phyloP scores from a whole-genome alignment of 176 grass and related monocot species.

The Aegilops speltoides region DNA sequence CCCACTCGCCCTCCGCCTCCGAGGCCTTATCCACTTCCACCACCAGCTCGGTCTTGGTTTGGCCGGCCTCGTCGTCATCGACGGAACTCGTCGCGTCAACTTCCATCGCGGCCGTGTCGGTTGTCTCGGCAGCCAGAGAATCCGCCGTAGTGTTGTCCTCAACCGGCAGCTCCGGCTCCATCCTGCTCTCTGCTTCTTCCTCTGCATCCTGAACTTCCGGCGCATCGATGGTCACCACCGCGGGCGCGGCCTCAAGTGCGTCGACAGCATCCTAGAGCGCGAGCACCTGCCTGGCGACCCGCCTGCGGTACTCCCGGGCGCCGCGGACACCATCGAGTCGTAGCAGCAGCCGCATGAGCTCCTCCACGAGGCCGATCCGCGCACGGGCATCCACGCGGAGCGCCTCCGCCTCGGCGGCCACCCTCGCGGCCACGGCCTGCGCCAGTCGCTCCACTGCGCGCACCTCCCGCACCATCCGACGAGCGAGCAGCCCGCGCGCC shows the following conservation, averaged over 20 bases:
- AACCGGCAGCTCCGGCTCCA: neutral
- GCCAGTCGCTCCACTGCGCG: slow-evolving; percentile 37
- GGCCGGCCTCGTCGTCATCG: too few species aligned
- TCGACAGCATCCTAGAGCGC: slow-evolving; percentile 71
- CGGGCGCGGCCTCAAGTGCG: slow-evolving; percentile 23
- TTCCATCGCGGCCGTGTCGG: neutral
- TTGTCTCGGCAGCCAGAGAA: neutral
- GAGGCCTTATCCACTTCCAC: neutral
- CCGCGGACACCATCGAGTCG: slow-evolving; percentile 58
- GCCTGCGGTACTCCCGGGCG: slow-evolving; percentile 58
- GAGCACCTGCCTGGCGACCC: slow-evolving; percentile 62
- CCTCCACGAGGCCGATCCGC: neutral
- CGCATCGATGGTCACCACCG: neutral
- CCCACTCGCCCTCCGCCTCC: slow-evolving; percentile 26
- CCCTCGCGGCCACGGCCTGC: slow-evolving; percentile 25
- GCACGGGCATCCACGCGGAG: neutral
- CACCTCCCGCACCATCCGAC: neutral
- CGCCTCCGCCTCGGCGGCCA: slow-evolving; percentile 33
- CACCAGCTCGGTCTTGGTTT: neutral
- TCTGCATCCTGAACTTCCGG: neutral
- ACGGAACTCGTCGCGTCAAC: neutral
- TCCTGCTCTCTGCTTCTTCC: neutral
- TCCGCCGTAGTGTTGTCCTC: neutral
- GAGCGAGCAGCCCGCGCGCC: slow-evolving; percentile 22
- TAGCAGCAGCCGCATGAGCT: slow-evolving; percentile 59